Evolutionary conservation across 192 early-diverging fungal species (phyloP), one percentile per base, ranked within the genome.

Genomic region (Dissophora ornata): DNA sequence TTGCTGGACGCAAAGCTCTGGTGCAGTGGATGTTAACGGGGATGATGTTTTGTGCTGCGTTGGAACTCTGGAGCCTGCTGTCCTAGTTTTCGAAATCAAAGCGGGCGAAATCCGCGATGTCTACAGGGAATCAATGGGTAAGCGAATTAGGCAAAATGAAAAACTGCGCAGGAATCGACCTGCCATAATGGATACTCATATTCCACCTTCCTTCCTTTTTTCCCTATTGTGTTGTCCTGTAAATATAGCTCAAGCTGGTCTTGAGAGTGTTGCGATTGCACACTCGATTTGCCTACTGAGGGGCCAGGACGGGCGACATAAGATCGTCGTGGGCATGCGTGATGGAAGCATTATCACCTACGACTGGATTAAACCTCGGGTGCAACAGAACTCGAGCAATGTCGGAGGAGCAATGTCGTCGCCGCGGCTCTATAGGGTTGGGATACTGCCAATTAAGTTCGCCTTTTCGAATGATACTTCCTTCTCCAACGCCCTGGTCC

Each of bases 311-410:
- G 46, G 45, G 0, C 32, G n/a, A n/a, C 22, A 32, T 26, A 75
- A 61, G 33, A 30, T 77, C 2, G n/a, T 59, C 19, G 59, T 77
- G 4, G 73, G 73, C 19, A 32, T 77, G 28, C 64, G 73, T 18
- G 65, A 77, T 29, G 73, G 73, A 54, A 57, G 52, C 26, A 44
- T 77, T 7, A 34, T 77, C 21, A 19, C 54, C 0, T 77, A 67
- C 40, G 65, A 62, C 26, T 77, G 73, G 63, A 61, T 22, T 1
- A 18, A 21, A 7, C n/a, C 29, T 7, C 21, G 2, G 2, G 15
- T 28, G 6, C 25, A 19, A 21, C 26, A 2, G 9, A 12, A 19
- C 30, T 29, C 15, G 6, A 12, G 7, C 13, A 16, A 40, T 11
- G 19, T 18, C 9, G 32, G 12, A 3, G 36, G 49, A 22, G 33